Evolutionary conservation across 2,329 filamentous ascomycete genomes (phyloP).

Genomic region (Alternaria ethzedia): DNA sequence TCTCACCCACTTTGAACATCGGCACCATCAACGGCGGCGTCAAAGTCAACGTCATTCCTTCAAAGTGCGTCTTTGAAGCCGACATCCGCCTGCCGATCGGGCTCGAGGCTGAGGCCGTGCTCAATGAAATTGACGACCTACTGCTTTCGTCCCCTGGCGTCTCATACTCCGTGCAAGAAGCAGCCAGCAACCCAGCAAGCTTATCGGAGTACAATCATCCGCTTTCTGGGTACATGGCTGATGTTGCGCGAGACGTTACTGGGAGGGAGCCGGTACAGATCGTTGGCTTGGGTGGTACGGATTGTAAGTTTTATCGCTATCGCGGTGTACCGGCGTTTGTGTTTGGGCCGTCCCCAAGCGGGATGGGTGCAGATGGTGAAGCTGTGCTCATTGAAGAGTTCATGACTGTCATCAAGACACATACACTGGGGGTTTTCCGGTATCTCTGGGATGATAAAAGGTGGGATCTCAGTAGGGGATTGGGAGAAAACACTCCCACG

Average conservation of each 20-base stretch:
- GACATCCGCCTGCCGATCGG: constrained; percentile 53
- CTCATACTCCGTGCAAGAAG: not conserved
- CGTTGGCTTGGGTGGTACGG: constrained; percentile 42
- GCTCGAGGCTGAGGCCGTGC: constrained; percentile 24
- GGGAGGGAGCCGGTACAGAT: not conserved
- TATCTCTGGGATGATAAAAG: not conserved
- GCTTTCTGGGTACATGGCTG: not conserved
- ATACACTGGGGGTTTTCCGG: not conserved
- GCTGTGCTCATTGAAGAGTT: not conserved
- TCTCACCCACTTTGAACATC: not conserved
- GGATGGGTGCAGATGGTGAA: constrained; percentile 25
- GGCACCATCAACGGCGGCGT: constrained; percentile 51
- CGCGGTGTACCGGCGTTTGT: constrained; percentile 47
- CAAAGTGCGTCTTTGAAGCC: constrained; percentile 47
- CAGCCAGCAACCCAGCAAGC: not conserved
- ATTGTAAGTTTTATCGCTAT: constrained; percentile 52
- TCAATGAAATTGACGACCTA: not conserved
- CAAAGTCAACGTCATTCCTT: constrained; percentile 54
- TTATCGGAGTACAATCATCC: not conserved
- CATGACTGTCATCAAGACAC: not conserved
- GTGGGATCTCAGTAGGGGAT: not conserved
- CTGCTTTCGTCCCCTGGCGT: not conserved
- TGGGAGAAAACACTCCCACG: not conserved
- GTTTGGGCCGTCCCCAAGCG: constrained; percentile 42
- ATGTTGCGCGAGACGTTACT: not conserved